Conservation (phyloP, 1,284 basidiomycete species). For the Xanthoconium separans region DNA sequence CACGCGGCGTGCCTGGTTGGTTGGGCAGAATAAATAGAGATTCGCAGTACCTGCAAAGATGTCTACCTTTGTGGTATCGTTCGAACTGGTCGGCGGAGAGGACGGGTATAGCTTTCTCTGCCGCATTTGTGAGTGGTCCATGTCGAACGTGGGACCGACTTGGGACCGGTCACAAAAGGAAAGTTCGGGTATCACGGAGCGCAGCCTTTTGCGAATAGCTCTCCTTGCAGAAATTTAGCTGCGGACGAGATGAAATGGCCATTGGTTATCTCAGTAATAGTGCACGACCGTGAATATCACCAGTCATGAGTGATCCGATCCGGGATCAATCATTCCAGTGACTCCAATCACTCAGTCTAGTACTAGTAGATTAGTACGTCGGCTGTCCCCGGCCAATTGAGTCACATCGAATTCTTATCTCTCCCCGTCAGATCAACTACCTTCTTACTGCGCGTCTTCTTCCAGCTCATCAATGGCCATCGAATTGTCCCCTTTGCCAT, state of each 20-base stretch:
- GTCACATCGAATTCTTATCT: too few relatives aligned
- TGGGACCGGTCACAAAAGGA: conserved; percentile 3
- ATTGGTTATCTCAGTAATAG: conserved; percentile 4
- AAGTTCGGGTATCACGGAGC: not conserved
- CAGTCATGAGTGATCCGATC: too few relatives aligned
- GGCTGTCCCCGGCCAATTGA: too few relatives aligned
- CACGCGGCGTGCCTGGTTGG: conserved; percentile 8
- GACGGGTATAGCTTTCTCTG: conserved; percentile 18
- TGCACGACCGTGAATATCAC: not conserved
- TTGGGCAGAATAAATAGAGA: too few relatives aligned
- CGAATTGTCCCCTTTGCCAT: conserved; percentile 52
- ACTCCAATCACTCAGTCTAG: too few relatives aligned
- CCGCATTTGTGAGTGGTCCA: conserved; percentile 18
- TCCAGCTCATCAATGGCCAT: conserved; percentile 59
- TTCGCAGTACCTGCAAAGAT: not conserved
- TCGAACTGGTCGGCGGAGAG: not conserved
- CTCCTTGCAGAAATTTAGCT: not conserved
- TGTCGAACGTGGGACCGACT: not conserved
- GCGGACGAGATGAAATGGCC: conserved; percentile 9
- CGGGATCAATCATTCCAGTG: too few relatives aligned
- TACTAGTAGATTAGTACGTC: too few relatives aligned
- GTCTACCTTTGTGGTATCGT: conserved; percentile 13
- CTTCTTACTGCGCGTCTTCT: not conserved
- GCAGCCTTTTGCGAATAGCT: too few relatives aligned
- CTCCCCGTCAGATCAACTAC: too few relatives aligned